Percentiles rank a stretch among this genome's conserved stretches.
phyloP scores from a whole-genome alignment of 2,329 filamentous ascomycete genomes.

The Neopestalotiopsis sp. region DNA sequence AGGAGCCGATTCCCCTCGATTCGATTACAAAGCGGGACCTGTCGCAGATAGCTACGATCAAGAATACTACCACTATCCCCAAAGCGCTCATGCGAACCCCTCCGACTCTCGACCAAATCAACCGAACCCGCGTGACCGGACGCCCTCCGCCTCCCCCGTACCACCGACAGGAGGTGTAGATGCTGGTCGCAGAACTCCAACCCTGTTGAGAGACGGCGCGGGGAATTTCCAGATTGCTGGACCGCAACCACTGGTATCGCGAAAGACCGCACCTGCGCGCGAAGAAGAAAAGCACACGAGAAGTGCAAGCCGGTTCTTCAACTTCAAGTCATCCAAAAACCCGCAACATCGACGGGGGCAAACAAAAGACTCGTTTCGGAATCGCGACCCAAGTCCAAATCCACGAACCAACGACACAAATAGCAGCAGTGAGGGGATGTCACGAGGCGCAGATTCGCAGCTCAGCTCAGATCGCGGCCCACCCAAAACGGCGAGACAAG shows the following conservation, averaged over 20 bases:
- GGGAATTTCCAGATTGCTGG: slow-evolving; percentile 1
- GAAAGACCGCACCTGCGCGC: slow-evolving; percentile 15
- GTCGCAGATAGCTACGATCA: slow-evolving; percentile 15
- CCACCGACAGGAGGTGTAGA: neutral
- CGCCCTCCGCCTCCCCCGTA: neutral
- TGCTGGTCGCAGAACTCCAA: slow-evolving; percentile 6
- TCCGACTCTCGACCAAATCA: slow-evolving; percentile 11
- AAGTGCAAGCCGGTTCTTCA: slow-evolving; percentile 38
- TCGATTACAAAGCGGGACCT: slow-evolving; percentile 20
- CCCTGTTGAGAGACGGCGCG: slow-evolving; percentile 10
- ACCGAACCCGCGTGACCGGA: slow-evolving; percentile 15
- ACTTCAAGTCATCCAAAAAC: slow-evolving; percentile 32
- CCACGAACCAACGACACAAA: slow-evolving; percentile 30
- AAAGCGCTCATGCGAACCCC: slow-evolving; percentile 9
- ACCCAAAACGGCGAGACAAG: slow-evolving; percentile 35
- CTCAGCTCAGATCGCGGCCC: slow-evolving; percentile 33
- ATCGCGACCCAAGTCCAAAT: slow-evolving; percentile 22
- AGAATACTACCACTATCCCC: slow-evolving; percentile 19
- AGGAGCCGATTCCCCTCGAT: slow-evolving; percentile 13
- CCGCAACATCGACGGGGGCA: slow-evolving; percentile 18
- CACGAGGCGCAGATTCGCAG: slow-evolving; percentile 33
- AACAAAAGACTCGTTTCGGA: neutral
- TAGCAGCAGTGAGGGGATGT: slow-evolving; percentile 31
- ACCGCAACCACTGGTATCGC: neutral
- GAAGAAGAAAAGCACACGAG: slow-evolving; percentile 38